These are phyloP conservation scores for Odontarrhena argentea DNA, from an alignment of 345 rosid species.

Conservation along the genomic window DNA sequence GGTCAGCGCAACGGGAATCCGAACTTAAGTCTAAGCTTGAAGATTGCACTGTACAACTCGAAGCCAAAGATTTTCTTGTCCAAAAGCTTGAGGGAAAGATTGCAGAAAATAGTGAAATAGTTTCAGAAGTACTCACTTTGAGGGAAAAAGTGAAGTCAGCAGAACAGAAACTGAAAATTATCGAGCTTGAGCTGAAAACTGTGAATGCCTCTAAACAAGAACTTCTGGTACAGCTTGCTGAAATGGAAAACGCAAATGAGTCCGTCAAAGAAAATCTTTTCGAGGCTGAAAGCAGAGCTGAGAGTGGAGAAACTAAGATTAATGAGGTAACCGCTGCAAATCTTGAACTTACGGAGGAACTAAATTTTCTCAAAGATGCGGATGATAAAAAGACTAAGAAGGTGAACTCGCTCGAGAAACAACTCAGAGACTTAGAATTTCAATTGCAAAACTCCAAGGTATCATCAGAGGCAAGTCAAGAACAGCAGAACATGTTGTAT, in stretches of 20 bases:
- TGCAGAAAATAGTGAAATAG: conserved; percentile 44
- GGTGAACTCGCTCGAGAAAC: conserved; percentile 80
- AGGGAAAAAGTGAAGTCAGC: conserved; percentile 57
- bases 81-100: conserved; percentile 59
- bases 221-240: conserved; percentile 65
- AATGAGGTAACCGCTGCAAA: conserved; percentile 67
- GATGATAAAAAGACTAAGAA: conserved; percentile 62
- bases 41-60: conserved; percentile 47
- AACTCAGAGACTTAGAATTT: conserved; percentile 67
- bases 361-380: conserved; percentile 71
- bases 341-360: conserved; percentile 76
- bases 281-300: conserved; percentile 73
- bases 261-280: conserved; percentile 65
- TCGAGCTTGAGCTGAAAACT: conserved; percentile 50
- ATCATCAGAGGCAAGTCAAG: conserved; percentile 81
- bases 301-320: conserved; percentile 67
- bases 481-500: conserved; percentile 92
- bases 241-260: conserved; percentile 66
- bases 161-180: conserved; percentile 58
- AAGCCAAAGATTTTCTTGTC: conserved; percentile 51
- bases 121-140: conserved; percentile 56
- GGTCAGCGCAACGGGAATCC: conserved; percentile 63
- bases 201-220: conserved; percentile 59
- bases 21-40: conserved; percentile 58
- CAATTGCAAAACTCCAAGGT: conserved; percentile 72